phyloP scores from a whole-genome alignment of 805 yeast species.

The Torulaspora indica region DNA sequence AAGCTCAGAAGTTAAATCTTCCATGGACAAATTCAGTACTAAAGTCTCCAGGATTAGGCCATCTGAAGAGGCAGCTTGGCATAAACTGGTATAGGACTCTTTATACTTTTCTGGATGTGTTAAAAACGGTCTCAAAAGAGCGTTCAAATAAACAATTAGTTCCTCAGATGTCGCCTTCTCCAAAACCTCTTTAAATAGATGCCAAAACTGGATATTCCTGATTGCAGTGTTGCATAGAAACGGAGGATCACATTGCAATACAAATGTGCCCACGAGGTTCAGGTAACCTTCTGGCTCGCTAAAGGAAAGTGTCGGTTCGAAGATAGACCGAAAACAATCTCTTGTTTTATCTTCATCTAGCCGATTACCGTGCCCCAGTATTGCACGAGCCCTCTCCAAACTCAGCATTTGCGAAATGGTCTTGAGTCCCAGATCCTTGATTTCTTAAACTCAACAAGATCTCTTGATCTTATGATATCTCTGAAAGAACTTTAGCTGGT shows the following conservation, averaged over 20 bases:
- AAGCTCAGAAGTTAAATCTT: neutral
- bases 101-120: slow-evolving; percentile 9
- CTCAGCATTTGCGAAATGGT: neutral
- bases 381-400: slow-evolving; percentile 2
- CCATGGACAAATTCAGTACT: slow-evolving; percentile 6
- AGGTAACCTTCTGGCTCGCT: slow-evolving; percentile 1
- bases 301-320: neutral
- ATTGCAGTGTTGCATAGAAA: slow-evolving; percentile 11
- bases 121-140: slow-evolving; percentile 12
- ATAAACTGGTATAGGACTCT: slow-evolving; percentile 9
- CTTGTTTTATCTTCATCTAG: slow-evolving; percentile 7
- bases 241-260: slow-evolving; percentile 14
- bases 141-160: slow-evolving; percentile 9
- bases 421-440: neutral
- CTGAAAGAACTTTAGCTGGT: no score
- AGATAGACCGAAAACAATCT: slow-evolving; percentile 9
- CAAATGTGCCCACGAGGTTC: slow-evolving; percentile 12
- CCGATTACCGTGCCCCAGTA: slow-evolving; percentile 2
- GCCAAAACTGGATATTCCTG: slow-evolving; percentile 10
- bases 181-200: slow-evolving; percentile 9
- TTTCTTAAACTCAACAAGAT: neutral
- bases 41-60: slow-evolving; percentile 8
- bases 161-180: slow-evolving; percentile 12
- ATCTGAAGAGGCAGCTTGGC: slow-evolving; percentile 12
- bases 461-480: neutral